Evolutionary conservation across 768 basidiomycete species (phyloP).

Genomic region (Amanita muscaria): DNA sequence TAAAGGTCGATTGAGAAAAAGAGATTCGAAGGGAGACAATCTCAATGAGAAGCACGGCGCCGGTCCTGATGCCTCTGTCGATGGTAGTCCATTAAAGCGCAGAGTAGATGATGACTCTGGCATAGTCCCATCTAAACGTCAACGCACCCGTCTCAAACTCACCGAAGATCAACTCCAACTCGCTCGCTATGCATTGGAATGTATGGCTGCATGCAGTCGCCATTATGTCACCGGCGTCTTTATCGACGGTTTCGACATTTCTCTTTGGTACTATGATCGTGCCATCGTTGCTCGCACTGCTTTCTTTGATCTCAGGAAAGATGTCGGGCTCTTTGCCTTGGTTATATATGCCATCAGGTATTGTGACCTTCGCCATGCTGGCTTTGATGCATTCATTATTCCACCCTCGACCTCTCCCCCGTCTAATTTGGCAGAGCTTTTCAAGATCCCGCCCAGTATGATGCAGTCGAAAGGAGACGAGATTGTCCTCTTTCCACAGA

Average conservation of each 20-base stretch:
- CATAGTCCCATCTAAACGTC: no score
- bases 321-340: conserved; percentile 14
- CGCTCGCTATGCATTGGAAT: conserved; percentile 11
- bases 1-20: no score
- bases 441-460: neutral
- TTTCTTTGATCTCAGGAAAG: conserved; percentile 14
- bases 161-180: conserved; percentile 7
- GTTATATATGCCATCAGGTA: conserved; percentile 13
- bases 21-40: no score
- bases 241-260: conserved; percentile 12
- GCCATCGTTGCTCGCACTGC: conserved; percentile 14
- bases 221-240: conserved; percentile 16
- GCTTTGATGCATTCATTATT: conserved; percentile 12
- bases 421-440: neutral
- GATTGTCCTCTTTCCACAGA: neutral
- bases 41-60: no score
- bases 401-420: conserved; percentile 5
- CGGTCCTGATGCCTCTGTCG: no score
- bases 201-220: conserved; percentile 12
- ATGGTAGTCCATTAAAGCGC: no score
- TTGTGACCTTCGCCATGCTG: conserved; percentile 7
- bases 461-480: neutral
- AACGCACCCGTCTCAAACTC: no score
- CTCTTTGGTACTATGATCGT: conserved; percentile 22
- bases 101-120: no score